Evolutionary conservation across 192 early-diverging fungal species (phyloP), one percentile per base, ranked within the genome.

Genomic region (Coemansia biformis): DNA sequence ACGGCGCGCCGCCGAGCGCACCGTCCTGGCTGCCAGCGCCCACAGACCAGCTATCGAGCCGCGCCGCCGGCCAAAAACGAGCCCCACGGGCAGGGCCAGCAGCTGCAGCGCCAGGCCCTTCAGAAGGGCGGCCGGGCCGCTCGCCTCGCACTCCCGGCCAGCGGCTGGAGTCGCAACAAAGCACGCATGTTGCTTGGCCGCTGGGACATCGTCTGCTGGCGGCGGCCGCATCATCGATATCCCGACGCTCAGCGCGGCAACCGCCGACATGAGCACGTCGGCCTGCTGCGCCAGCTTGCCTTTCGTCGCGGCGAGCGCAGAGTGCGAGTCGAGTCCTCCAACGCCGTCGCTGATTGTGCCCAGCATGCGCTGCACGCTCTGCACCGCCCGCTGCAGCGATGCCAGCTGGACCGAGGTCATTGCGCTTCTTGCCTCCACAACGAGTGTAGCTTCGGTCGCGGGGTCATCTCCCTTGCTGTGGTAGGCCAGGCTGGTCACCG

Each of bases 351-450:
- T 57, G 51, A 72, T 59, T 14, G 61, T 57, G 12, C 61, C 52
- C 28, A 72, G 50, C 69, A 72, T 72, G 24, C 50, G 43, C 57
- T 72, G 69, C 30, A 72, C 69, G 24, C 69, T 38, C 45, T 57
- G 69, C 32, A 72, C 62, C 1, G 68, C 68, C 5, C 68, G 52
- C 42, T 72, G 68, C 32, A 72, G 49, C 31, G 68, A 72, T 18
- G 68, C 68, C 40, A 72, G 57, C 46, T 72, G 68, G 16, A 72
- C 48, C 9, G 57, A 45, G 23, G 57, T 64, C 42, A 55, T 46
- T 2, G 30, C 15, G 19, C 16, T 32, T 28, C n/a, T 17, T 3
- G 30, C 38, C 1, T 21, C 10, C 9, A 14, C 23, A 2, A 24
- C 38, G 11, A 4, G 42, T 38, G 31, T 26, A 12, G 46, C 35